Conservation (phyloP, 306 rosid genomes). For the Rosa chinensis region DNA sequence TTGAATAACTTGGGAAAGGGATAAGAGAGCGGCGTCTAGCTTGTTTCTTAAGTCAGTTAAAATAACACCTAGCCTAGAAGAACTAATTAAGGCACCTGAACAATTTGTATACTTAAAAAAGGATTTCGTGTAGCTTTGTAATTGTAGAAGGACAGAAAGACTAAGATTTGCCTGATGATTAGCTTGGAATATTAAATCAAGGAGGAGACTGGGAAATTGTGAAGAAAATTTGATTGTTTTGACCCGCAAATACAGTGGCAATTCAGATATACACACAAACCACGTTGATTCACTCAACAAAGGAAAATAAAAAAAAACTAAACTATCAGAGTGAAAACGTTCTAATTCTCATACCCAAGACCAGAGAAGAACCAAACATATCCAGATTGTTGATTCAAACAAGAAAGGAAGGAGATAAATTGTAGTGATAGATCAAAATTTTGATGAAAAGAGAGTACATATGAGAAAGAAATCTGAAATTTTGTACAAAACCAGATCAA, state of each 20-base stretch:
- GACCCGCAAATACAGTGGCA: constrained; percentile 4
- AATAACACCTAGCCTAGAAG: constrained; percentile 2
- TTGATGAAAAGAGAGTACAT: not conserved
- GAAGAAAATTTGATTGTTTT: not conserved
- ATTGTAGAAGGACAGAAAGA: not conserved
- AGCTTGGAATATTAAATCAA: not conserved
- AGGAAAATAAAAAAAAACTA: not conserved
- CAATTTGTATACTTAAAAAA: not conserved
- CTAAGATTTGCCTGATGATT: not conserved
- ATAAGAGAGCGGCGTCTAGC: constrained; percentile 33
- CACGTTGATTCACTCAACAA: not conserved
- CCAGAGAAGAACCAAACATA: no score
- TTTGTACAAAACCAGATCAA: not conserved
- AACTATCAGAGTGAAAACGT: not conserved
- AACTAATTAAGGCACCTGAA: not conserved
- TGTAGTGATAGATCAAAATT: not conserved
- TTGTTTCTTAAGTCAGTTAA: constrained; percentile 26
- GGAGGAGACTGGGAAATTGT: constrained; percentile 2
- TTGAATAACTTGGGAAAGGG: constrained; percentile 7
- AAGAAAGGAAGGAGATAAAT: not conserved
- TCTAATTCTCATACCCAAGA: not conserved
- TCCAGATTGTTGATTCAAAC: not conserved
- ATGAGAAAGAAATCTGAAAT: not conserved
- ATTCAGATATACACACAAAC: not conserved
- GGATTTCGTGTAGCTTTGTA: not conserved